Conservation (phyloP, 371 early-diverging fungal species). For the Actinomortierella ambigua region DNA sequence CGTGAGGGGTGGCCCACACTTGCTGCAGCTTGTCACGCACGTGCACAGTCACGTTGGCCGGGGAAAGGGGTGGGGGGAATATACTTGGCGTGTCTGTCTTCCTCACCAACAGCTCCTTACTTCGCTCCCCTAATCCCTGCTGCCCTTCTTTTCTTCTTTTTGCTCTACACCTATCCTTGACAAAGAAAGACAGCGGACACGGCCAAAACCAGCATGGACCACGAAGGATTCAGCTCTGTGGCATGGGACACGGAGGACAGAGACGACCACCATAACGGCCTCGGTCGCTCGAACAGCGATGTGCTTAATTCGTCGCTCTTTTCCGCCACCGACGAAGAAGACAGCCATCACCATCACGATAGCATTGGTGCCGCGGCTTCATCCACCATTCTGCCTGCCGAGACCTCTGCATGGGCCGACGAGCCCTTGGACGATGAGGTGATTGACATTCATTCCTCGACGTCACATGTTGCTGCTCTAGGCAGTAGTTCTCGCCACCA, state of each 20-base stretch:
- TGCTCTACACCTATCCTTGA: too few relatives aligned
- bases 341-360: constrained; percentile 20
- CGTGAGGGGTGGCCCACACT: too few relatives aligned
- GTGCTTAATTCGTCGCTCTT: constrained; percentile 27
- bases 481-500: background rate
- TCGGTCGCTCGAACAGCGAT: background rate
- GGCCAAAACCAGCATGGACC: constrained; percentile 27
- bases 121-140: too few relatives aligned
- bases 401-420: constrained; percentile 46
- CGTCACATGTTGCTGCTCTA: background rate
- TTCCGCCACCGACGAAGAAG: constrained; percentile 29
- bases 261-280: constrained; percentile 5
- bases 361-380: constrained; percentile 32
- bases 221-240: constrained; percentile 41
- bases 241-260: constrained; percentile 42
- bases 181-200: background rate
- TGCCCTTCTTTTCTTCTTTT: too few relatives aligned
- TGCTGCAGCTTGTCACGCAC: too few relatives aligned
- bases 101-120: background rate
- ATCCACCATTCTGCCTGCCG: constrained; percentile 41
- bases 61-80: too few relatives aligned
- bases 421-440: constrained; percentile 44
- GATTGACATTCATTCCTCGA: constrained; percentile 30
- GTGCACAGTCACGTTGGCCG: too few relatives aligned
- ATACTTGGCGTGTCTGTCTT: background rate